Evolutionary conservation across 176 grass and related monocot genomes (phyloP).

Genomic region (Musa troglodytarum): DNA sequence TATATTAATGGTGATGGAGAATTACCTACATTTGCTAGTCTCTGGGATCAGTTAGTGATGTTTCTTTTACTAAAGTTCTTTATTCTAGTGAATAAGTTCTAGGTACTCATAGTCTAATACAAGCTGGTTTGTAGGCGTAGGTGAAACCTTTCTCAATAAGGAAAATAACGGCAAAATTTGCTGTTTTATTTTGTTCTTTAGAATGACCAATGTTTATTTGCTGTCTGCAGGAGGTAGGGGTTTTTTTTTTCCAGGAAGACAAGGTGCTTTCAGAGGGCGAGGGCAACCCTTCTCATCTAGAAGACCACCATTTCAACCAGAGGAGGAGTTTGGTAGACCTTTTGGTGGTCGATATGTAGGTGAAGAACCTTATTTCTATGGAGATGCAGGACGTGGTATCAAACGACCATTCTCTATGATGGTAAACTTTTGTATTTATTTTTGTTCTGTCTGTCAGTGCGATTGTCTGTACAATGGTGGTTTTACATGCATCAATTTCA

Average conservation of each 20-base stretch:
- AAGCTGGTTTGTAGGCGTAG: not conserved
- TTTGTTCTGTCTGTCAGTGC: not conserved
- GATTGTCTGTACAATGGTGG: not conserved
- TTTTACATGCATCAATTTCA: constrained; percentile 10
- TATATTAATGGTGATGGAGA: not conserved
- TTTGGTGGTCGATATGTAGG: constrained; percentile 11
- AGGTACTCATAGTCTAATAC: not conserved
- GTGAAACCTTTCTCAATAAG: not conserved
- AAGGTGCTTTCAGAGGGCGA: constrained; percentile 26
- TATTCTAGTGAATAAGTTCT: not conserved
- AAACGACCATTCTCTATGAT: constrained; percentile 37
- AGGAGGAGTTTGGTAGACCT: constrained; percentile 28
- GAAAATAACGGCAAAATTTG: not conserved
- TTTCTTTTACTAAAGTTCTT: not conserved
- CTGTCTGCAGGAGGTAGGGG: constrained; percentile 23
- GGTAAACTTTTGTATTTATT: constrained; percentile 19
- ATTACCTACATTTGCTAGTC: not conserved
- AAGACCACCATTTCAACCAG: constrained; percentile 31
- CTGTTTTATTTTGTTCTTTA: not conserved
- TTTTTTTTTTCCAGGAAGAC: constrained; percentile 22
- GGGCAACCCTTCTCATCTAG: constrained; percentile 29
- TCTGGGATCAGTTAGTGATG: not conserved
- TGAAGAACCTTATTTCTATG: constrained; percentile 34
- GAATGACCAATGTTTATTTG: not conserved
- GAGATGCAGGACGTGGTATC: constrained; percentile 22